phyloP scores from a whole-genome alignment of 352 stramenopile species.

The Globisporangium echinulatum region DNA sequence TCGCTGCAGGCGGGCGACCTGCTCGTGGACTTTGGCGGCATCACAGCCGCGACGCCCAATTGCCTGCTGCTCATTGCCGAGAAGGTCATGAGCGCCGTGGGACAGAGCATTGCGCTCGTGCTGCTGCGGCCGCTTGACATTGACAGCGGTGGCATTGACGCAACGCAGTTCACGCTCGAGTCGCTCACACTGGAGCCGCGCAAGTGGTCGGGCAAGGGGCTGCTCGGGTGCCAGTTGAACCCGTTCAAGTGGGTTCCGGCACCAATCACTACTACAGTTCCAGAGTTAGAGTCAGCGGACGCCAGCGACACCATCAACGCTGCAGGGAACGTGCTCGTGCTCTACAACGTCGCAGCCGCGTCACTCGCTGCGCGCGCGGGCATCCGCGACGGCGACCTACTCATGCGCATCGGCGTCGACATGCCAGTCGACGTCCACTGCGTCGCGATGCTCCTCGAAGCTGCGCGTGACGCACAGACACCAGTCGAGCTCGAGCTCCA shows the following conservation, averaged over 20 bases:
- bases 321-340: constrained; percentile 19
- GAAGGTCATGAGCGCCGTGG: constrained; percentile 38
- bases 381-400: constrained; percentile 38
- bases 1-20: constrained; percentile 35
- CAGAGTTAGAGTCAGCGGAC: neutral
- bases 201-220: constrained; percentile 60
- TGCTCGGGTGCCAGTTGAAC: constrained; percentile 55
- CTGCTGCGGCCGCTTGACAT: constrained; percentile 22
- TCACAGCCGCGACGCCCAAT: constrained; percentile 37
- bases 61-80: constrained; percentile 46
- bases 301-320: neutral
- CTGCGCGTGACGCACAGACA: constrained; percentile 5
- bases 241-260: constrained; percentile 41
- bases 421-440: constrained; percentile 8
- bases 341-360: constrained; percentile 27
- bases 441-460: constrained; percentile 17
- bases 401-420: constrained; percentile 29
- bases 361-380: constrained; percentile 29
- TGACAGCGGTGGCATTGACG: neutral
- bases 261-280: too few species aligned
- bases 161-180: neutral
- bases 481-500: constrained; percentile 30
- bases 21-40: constrained; percentile 41
- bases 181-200: constrained; percentile 20
- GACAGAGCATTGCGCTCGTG: constrained; percentile 23